A percentile compares a stretch with the other conserved stretches of the same genome.
Evolutionary conservation across 169 alveolate genomes (phyloP).

Genomic region (Plasmodium gaboni): DNA sequence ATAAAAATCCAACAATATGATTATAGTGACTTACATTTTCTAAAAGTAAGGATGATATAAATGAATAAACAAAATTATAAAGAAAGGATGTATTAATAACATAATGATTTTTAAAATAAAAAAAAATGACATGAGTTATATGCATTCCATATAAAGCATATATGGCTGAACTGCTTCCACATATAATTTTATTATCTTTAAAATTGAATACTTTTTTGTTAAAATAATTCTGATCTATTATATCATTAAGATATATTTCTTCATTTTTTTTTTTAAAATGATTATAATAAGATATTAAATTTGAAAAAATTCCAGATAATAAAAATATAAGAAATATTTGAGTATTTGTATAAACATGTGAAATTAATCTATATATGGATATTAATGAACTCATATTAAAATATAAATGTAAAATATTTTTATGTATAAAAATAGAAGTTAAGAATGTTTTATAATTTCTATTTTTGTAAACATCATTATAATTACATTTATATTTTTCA

Average conservation of each 20-base stretch:
- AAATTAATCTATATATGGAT: constrained; percentile 64
- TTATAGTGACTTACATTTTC: constrained; percentile 75
- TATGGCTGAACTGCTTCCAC: constrained; percentile 74
- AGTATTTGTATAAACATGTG: constrained; percentile 36
- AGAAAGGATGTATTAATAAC: constrained; percentile 32
- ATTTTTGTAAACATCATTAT: constrained; percentile 61
- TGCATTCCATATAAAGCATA: constrained; percentile 75
- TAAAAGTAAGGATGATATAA: constrained; percentile 50
- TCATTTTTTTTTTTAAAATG: constrained; percentile 29
- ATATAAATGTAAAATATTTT: constrained; percentile 75
- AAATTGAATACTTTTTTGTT: constrained; percentile 4
- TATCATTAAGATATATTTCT: constrained; percentile 44
- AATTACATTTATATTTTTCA: constrained; percentile 75
- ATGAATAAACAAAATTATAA: constrained; percentile 71
- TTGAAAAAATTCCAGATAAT: constrained; percentile 65
- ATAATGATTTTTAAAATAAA: constrained; percentile 65
- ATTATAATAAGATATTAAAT: constrained; percentile 31
- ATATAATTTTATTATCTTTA: constrained; percentile 46
- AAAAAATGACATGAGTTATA: constrained; percentile 56
- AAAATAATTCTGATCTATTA: constrained; percentile 27
- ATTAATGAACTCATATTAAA: constrained; percentile 75
- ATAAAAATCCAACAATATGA: constrained; percentile 54
- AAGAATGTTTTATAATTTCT: constrained; percentile 72
- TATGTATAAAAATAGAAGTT: constrained; percentile 67
- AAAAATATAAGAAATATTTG: constrained; percentile 49